Evolutionary conservation across 352 stramenopile species (phyloP).

Genomic region (Globisporangium cystogenes): DNA sequence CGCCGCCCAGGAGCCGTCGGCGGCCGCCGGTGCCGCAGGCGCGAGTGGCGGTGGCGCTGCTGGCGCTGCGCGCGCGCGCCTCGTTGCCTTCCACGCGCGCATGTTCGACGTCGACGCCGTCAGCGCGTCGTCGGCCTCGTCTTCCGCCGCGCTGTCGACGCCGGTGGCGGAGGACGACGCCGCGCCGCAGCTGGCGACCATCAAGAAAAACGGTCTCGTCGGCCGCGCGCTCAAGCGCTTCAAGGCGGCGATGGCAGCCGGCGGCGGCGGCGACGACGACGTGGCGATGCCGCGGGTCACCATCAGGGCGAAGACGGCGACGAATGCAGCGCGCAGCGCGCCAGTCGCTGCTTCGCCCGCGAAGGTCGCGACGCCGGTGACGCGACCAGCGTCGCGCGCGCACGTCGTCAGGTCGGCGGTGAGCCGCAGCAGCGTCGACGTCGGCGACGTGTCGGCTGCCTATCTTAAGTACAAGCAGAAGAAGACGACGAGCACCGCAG

Average conservation of each 20-base stretch:
- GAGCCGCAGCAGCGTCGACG: too few relatives aligned
- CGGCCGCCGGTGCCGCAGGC: too few relatives aligned
- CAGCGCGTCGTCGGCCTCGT: constrained; percentile 1
- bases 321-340: constrained; percentile 6
- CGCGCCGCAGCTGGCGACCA: constrained; percentile 18
- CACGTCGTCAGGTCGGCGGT: too few relatives aligned
- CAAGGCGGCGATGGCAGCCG: constrained; percentile 1
- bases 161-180: constrained; percentile 13
- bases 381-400: neutral
- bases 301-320: constrained; percentile 23
- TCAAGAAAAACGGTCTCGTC: constrained; percentile 33
- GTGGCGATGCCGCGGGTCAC: constrained; percentile 31
- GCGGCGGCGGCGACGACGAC: constrained; percentile 15
- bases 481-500: neutral
- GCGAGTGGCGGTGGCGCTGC: too few relatives aligned
- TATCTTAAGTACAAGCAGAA: neutral
- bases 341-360: constrained; percentile 1
- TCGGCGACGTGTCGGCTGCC: too few relatives aligned
- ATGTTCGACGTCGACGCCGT: constrained; percentile 51
- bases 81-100: constrained; percentile 39
- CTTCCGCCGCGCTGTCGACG: neutral
- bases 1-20: too few relatives aligned
- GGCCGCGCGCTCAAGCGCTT: constrained; percentile 23
- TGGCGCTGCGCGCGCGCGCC: constrained; percentile 33
- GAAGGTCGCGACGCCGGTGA: neutral